Conservation (phyloP, 208 protist species). For the Balamuthia mandrillaris region DNA sequence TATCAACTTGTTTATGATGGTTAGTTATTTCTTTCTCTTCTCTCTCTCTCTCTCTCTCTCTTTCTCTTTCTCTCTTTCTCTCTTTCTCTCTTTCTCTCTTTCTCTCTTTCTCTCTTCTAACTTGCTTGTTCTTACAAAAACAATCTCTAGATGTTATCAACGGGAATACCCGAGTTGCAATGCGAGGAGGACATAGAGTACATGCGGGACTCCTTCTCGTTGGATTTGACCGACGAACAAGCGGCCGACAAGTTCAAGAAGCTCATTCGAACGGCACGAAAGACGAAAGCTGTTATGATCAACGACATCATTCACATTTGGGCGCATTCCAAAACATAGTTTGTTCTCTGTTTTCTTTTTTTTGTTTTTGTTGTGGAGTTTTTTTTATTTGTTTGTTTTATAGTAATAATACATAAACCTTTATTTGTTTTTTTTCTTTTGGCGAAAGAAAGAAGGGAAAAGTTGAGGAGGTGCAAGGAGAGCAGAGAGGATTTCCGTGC, state of each 20-base stretch:
- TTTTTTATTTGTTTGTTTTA: background rate
- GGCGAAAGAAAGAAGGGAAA: background rate
- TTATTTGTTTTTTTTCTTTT: background rate
- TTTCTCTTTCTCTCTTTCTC: background rate
- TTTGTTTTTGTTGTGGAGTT: background rate
- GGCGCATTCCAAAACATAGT: slow-evolving; percentile 4
- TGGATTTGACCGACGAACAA: slow-evolving; percentile 21
- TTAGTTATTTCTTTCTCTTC: background rate
- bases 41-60: background rate
- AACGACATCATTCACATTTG: slow-evolving; percentile 64
- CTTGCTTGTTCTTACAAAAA: no score
- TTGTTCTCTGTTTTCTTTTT: slow-evolving; percentile 1
- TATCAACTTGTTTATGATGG: slow-evolving; percentile 78
- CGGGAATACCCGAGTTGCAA: slow-evolving; percentile 70
- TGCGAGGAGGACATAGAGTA: slow-evolving; percentile 55
- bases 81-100: background rate
- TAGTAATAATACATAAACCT: no score
- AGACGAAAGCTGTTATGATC: slow-evolving; percentile 49
- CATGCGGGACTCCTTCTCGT: slow-evolving; percentile 48
- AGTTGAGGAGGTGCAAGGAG: background rate
- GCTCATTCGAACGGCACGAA: slow-evolving; percentile 54
- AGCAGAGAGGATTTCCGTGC: no score
- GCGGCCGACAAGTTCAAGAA: slow-evolving; percentile 43
- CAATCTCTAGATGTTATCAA: slow-evolving; percentile 39
- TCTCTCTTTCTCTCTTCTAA: background rate